These are phyloP conservation scores for Asterochloris erici DNA, from an alignment of 139 green algal genomes.

Conservation along the genomic window DNA sequence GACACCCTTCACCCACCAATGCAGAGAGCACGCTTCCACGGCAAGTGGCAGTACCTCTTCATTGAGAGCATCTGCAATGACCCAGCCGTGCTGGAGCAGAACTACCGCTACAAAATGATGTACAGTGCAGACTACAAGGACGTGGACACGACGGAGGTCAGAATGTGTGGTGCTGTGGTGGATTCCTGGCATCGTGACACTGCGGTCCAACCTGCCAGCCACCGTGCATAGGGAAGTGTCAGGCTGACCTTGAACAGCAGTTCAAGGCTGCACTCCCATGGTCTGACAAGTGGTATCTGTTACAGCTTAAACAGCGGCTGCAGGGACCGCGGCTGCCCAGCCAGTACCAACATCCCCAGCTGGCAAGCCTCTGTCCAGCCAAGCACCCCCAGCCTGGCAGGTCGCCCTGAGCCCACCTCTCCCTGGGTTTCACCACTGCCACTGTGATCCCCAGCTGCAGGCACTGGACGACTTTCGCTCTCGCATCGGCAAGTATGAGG, in stretches of 20 bases:
- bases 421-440: neutral
- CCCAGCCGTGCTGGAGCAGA: constrained; percentile 74
- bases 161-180: neutral
- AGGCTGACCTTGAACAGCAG: no score
- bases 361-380: no score
- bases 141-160: constrained; percentile 58
- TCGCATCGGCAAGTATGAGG: constrained; percentile 84
- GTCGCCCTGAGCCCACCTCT: neutral
- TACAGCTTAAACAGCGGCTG: no score
- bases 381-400: no score
- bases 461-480: constrained; percentile 80
- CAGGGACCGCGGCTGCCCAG: no score
- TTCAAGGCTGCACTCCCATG: no score
- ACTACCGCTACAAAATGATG: constrained; percentile 88
- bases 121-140: constrained; percentile 87
- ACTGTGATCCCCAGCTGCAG: constrained; percentile 13
- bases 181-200: no score
- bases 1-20: neutral
- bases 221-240: neutral
- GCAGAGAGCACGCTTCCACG: constrained; percentile 70
- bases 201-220: neutral
- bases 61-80: constrained; percentile 96
- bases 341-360: no score
- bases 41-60: constrained; percentile 84
- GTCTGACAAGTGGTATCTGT: no score